Base-by-base conservation (phyloP, 257 asterid genomes). In the Schizonepeta tenuifolia region DNA sequence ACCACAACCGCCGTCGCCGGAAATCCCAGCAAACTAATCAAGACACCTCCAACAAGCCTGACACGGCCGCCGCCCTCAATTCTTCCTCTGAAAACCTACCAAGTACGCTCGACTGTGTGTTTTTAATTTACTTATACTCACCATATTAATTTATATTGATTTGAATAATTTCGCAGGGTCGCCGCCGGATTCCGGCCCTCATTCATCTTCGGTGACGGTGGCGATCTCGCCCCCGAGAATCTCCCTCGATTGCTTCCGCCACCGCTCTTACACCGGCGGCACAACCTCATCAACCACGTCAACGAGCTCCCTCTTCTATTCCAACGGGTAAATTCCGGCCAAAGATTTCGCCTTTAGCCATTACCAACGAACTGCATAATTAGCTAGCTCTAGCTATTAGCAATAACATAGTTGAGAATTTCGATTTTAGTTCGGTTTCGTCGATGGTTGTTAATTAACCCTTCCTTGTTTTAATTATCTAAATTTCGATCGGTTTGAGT, bases 1-100 rank as follows among this genome's bases (percentile, higher is more conserved):
- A 95, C 77, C 99, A 95, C 60, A 95, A 95, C 85, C 88, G 97
- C 54, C 55, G 99, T 26, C 75, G 99, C 64, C 82, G 99, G 26
- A 95, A 95, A 80, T 83, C 94, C 1, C 90, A 88, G 62, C 92
- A 89, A 56, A 61, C 90, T 12, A 85, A 56, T 56, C 95, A 81
- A 58, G 90, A 94, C 51, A 9, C 38, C 63, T 81, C 43, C 84
- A 84, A 85, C 59, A 88, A 67, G 60, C 53, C 63, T 31, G 87
- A 84, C 4, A 71, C 54, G 58, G 13, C 53, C 22, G 36, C 64
- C 43, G 79, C 87, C n/a, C 81, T 75, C n/a, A 79, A 75, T 77
- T 83, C 93, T 33, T 78, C 93, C 1, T 84, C 90, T 14, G 84
- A 86, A 76, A 86, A 76, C 82, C 73, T 80, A 76, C 11, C 87